Conservation (phyloP, 2,329 filamentous ascomycete genomes). For the Aaosphaeria pasadenensis region DNA sequence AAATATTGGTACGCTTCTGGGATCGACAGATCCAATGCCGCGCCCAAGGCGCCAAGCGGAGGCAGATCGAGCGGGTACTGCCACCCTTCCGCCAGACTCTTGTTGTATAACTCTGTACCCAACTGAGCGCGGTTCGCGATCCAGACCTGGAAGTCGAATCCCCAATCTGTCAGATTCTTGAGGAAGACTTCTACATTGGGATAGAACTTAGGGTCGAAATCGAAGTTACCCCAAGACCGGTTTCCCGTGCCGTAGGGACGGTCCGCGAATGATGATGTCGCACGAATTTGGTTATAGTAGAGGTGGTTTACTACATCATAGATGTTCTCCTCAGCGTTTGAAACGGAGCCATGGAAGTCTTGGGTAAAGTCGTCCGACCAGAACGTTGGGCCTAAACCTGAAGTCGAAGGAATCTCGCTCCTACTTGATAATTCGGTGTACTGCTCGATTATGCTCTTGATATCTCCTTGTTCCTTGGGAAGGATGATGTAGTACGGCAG, state of each 20-base stretch:
- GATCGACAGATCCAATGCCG: constrained; percentile 37
- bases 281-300: constrained; percentile 27
- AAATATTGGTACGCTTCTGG: constrained; percentile 36
- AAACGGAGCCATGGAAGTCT: constrained; percentile 31
- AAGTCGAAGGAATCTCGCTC: constrained; percentile 30
- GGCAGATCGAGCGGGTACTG: constrained; percentile 22
- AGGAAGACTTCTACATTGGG: constrained; percentile 29
- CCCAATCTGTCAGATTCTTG: constrained; percentile 25
- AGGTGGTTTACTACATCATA: constrained; percentile 34
- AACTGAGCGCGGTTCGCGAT: constrained; percentile 35
- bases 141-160: constrained; percentile 38
- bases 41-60: constrained; percentile 25
- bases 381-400: constrained; percentile 33
- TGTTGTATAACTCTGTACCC: constrained; percentile 31
- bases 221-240: constrained; percentile 34
- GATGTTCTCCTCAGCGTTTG: constrained; percentile 33
- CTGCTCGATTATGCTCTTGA: constrained; percentile 21
- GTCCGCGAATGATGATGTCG: constrained; percentile 33
- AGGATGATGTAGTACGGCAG: constrained; percentile 33
- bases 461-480: constrained; percentile 8
- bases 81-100: constrained; percentile 25
- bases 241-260: constrained; percentile 30
- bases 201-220: constrained; percentile 35
- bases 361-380: constrained; percentile 34
- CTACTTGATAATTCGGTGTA: constrained; percentile 25